Base-by-base conservation (phyloP, 495 filamentous ascomycete genomes). In the Amniculicola lignicola region DNA sequence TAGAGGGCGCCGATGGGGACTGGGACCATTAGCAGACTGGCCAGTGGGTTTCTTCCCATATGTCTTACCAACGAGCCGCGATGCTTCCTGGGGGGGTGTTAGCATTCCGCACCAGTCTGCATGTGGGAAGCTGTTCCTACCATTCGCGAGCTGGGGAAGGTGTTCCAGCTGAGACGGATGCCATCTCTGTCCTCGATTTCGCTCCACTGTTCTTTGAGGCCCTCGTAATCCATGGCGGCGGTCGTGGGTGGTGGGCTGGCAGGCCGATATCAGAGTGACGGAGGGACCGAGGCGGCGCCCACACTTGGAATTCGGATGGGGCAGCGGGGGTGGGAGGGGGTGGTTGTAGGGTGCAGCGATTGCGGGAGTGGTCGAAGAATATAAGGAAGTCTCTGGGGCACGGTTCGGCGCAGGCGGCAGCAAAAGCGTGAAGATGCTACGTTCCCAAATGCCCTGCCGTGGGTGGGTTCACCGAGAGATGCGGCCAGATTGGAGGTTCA, bases 81-180 rank as follows among this genome's bases (percentile, higher is more conserved):
- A 95, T 15, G 94, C 95, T 86, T 99, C 94, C 89, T 95, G 60
- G 16, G 36, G 48, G 10, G n/a, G 21, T 16, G 54, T 64, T 60
- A 64, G 61, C 57, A 55, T 48, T 55, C 47, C 53, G n/a, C 35
- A 28, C 42, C 23, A 41, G 15, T 27, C 27, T 12, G 37, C 23
- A 39, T 7, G 41, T 16, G 19, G n/a, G 7, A 21, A 21, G 24
- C 19, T 6, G 15, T 49, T 76, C 80, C 58, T 64, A 93, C 89
- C 87, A 99, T 95, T 68, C 94, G 91, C 69, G 91, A 88, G 77
- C 92, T 96, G 52, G 94, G 94, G 72, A 99, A 96, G 31, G 94
- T 95, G 69, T 99, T 99, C 94, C 94, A 99, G 73, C 93, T 96
- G 51, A 99, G 82, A 65, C 94, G 83, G 67, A 97, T 81, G 49